phyloP scores from a whole-genome alignment of 1,284 basidiomycete genomes.

The Polyporus tsugae region DNA sequence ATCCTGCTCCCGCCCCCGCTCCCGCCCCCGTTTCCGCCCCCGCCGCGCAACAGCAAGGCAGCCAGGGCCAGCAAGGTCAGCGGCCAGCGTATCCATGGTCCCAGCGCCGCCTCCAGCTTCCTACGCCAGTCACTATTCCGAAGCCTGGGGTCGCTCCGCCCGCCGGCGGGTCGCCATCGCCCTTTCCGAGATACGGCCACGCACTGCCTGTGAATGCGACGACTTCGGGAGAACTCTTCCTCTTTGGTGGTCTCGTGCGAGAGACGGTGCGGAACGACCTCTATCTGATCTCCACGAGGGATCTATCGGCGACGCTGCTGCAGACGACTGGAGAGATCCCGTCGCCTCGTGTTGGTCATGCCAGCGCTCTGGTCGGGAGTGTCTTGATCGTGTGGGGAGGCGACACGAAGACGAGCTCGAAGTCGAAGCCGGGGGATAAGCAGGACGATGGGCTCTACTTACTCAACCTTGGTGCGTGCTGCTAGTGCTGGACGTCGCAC shows the following conservation, averaged over 20 bases:
- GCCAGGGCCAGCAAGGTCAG: conserved; percentile 47
- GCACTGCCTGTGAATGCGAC: conserved; percentile 90
- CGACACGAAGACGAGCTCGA: conserved; percentile 85
- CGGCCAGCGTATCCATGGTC: conserved; percentile 85
- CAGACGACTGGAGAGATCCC: conserved; percentile 93
- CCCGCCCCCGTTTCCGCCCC: conserved; percentile 20
- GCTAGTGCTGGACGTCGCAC: neutral
- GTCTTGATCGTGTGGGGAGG: conserved; percentile 99
- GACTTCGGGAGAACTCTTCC: conserved; percentile 88
- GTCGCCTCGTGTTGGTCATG: conserved; percentile 93
- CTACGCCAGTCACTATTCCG: conserved; percentile 67
- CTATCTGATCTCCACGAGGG: conserved; percentile 87
- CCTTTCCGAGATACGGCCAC: conserved; percentile 98
- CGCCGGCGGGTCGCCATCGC: conserved; percentile 75
- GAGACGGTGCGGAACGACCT: conserved; percentile 95
- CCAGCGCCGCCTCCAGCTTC: conserved; percentile 70
- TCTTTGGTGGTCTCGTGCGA: conserved; percentile 96
- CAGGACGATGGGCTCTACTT: conserved; percentile 96
- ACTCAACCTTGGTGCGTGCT: conserved; percentile 86
- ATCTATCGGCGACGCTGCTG: conserved; percentile 80
- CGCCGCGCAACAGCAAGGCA: conserved; percentile 35
- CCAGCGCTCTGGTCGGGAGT: conserved; percentile 93
- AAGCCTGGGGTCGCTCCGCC: conserved; percentile 68
- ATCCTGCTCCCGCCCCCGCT: conserved; percentile 29
- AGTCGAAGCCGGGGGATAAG: conserved; percentile 74